Evolutionary conservation across 352 stramenopile genomes (phyloP).

Genomic region (Phytophthora foliorum): DNA sequence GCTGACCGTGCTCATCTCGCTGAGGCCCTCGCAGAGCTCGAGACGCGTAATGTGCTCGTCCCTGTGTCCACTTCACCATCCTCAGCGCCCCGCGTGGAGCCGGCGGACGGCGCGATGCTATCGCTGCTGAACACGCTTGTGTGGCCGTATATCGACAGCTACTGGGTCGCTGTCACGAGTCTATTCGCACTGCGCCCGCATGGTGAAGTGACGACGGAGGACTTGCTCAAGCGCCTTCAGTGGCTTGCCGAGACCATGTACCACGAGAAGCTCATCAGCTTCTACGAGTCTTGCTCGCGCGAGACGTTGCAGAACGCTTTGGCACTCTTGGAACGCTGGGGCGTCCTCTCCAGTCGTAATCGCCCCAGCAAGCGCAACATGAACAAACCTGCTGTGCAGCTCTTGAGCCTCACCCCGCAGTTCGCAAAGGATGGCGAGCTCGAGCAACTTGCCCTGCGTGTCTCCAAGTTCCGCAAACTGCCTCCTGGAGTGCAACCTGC

Average conservation of each 20-base stretch:
- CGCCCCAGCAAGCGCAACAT: slow-evolving; percentile 16
- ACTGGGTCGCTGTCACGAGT: slow-evolving; percentile 85
- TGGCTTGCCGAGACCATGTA: slow-evolving; percentile 91
- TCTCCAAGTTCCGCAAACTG: slow-evolving; percentile 83
- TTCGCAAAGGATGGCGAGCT: slow-evolving; percentile 70
- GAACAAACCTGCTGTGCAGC: slow-evolving; percentile 23
- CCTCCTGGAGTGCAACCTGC: slow-evolving; percentile 53
- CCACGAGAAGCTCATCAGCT: slow-evolving; percentile 86
- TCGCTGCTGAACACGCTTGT: slow-evolving; percentile 78
- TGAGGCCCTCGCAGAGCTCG: slow-evolving; percentile 50
- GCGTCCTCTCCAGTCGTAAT: slow-evolving; percentile 56
- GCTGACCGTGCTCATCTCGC: slow-evolving; percentile 53
- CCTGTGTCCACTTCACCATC: slow-evolving; percentile 23
- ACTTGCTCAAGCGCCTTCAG: slow-evolving; percentile 84
- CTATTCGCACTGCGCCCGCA: slow-evolving; percentile 70
- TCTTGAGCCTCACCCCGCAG: slow-evolving; percentile 48
- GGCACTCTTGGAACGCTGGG: slow-evolving; percentile 69
- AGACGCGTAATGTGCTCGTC: slow-evolving; percentile 51
- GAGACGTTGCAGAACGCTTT: slow-evolving; percentile 88
- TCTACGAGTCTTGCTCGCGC: slow-evolving; percentile 89
- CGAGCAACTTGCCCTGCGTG: slow-evolving; percentile 64
- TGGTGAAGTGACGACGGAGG: slow-evolving; percentile 59
- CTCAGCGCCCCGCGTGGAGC: slow-evolving; percentile 22
- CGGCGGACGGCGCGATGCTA: slow-evolving; percentile 49
- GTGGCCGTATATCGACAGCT: slow-evolving; percentile 92